Conservation (phyloP, 1,284 basidiomycete genomes). For the Boletus smithii region DNA sequence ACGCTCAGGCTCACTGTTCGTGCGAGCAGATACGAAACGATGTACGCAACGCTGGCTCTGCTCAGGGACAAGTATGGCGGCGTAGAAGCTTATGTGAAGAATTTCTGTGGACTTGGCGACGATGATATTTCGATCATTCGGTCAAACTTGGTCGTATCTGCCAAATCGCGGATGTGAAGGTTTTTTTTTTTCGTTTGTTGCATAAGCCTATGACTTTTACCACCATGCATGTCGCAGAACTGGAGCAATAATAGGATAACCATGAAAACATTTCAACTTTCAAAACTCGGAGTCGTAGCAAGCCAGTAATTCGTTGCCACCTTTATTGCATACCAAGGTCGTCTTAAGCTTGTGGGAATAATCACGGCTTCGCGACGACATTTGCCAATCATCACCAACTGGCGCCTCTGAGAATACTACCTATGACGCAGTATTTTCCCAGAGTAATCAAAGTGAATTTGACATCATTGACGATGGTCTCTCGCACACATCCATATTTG, state of each 20-base stretch:
- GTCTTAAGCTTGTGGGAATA: too few relatives aligned
- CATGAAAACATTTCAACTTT: not conserved
- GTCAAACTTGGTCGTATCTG: slow-evolving; percentile 50
- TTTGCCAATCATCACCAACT: too few relatives aligned
- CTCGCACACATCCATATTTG: too few relatives aligned
- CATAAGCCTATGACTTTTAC: not conserved
- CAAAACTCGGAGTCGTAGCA: not conserved
- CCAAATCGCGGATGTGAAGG: slow-evolving; percentile 33
- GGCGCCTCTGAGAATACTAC: too few relatives aligned
- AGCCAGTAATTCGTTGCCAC: too few relatives aligned
- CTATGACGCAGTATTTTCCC: too few relatives aligned
- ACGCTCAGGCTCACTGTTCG: not conserved
- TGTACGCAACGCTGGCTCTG: slow-evolving; percentile 61
- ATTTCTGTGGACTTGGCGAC: slow-evolving; percentile 50
- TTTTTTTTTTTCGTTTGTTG: not conserved
- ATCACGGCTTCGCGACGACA: too few relatives aligned
- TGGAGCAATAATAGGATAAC: slow-evolving; percentile 1
- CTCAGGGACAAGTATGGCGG: slow-evolving; percentile 63
- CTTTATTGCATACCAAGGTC: too few relatives aligned
- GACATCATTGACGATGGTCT: too few relatives aligned
- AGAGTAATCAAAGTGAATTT: too few relatives aligned
- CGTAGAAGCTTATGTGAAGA: slow-evolving; percentile 58
- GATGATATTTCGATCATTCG: slow-evolving; percentile 59
- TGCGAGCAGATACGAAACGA: slow-evolving; percentile 59
- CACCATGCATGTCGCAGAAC: not conserved